Conservation (phyloP, 2,329 filamentous ascomycete genomes). For the Scedosporium apiospermum region DNA sequence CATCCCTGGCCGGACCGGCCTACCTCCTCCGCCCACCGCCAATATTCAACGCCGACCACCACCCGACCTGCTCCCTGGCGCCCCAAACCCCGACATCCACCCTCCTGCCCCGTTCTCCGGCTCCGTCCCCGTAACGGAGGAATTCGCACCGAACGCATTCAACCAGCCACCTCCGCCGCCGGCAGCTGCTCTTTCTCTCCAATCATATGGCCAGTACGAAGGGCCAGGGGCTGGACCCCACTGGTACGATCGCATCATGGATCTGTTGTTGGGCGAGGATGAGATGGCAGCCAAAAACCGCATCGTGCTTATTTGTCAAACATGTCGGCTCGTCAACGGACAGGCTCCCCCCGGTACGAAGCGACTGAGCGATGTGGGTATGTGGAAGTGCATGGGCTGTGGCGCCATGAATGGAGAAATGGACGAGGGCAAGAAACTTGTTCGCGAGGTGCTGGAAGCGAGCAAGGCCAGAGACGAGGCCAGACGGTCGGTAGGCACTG, state of each 20-base stretch:
- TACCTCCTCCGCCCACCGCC: slow-evolving; percentile 52
- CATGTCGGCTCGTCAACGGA: slow-evolving; percentile 85
- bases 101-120: slow-evolving; percentile 21
- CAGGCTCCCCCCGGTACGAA: slow-evolving; percentile 85
- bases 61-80: slow-evolving; percentile 16
- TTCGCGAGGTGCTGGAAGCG: slow-evolving; percentile 49
- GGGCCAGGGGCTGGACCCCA: slow-evolving; percentile 36
- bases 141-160: slow-evolving; percentile 70
- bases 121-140: slow-evolving; percentile 32
- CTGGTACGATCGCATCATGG: slow-evolving; percentile 94
- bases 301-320: slow-evolving; percentile 72
- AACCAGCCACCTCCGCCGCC: slow-evolving; percentile 17
- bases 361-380: slow-evolving; percentile 66
- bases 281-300: slow-evolving; percentile 88
- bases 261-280: slow-evolving; percentile 87
- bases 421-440: slow-evolving; percentile 63
- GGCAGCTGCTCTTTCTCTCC: neutral
- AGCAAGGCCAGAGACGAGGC: slow-evolving; percentile 7
- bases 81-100: slow-evolving; percentile 17
- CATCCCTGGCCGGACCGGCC: slow-evolving; percentile 30
- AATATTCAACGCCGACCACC: slow-evolving; percentile 41
- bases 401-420: slow-evolving; percentile 72
- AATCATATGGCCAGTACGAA: slow-evolving; percentile 4
- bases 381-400: slow-evolving; percentile 86
- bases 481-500: neutral